These are phyloP conservation scores for Erysimum cheiri DNA, from an alignment of 441 rosid species.

Conservation along the genomic window DNA sequence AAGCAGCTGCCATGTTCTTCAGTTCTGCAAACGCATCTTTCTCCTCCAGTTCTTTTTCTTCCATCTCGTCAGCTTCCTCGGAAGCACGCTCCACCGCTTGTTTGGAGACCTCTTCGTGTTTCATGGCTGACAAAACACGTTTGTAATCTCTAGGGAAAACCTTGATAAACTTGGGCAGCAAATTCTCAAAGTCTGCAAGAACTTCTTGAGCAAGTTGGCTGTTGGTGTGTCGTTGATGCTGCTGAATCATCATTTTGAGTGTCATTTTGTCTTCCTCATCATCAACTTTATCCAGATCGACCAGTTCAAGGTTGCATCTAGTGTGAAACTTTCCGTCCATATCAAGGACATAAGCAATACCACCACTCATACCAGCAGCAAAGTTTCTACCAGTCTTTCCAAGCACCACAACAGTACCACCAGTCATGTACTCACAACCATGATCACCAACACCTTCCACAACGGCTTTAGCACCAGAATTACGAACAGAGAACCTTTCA, in stretches of 20 bases:
- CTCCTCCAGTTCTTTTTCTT: conserved; percentile 61
- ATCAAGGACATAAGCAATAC: conserved; percentile 94
- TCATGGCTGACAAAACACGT: conserved; percentile 84
- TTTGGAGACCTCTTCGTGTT: conserved; percentile 58
- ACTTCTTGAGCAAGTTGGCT: conserved; percentile 92
- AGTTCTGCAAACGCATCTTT: conserved; percentile 94
- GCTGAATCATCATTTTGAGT: conserved; percentile 97
- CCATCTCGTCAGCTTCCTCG: conserved; percentile 63
- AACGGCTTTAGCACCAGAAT: conserved; percentile 98
- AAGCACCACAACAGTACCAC: conserved; percentile 96
- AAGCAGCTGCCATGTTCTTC: conserved; percentile 81
- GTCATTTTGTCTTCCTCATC: conserved; percentile 91
- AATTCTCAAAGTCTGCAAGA: conserved; percentile 77
- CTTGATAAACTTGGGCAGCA: conserved; percentile 85
- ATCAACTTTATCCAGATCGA: conserved; percentile 96
- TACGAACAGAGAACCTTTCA: conserved; percentile 98
- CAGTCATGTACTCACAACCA: conserved; percentile 99
- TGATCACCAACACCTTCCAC: conserved; percentile 99
- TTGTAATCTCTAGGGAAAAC: conserved; percentile 99
- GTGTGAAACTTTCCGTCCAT: conserved; percentile 80
- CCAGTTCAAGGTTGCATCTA: conserved; percentile 90
- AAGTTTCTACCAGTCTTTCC: conserved; percentile 99
- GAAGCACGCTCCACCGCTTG: conserved; percentile 49
- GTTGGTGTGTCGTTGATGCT: conserved; percentile 92
- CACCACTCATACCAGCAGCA: conserved; percentile 99